A percentile compares a stretch with the other conserved stretches of the same genome.
Conservation (phyloP, 352 stramenopile species). For the Phytophthora cryptogea region DNA sequence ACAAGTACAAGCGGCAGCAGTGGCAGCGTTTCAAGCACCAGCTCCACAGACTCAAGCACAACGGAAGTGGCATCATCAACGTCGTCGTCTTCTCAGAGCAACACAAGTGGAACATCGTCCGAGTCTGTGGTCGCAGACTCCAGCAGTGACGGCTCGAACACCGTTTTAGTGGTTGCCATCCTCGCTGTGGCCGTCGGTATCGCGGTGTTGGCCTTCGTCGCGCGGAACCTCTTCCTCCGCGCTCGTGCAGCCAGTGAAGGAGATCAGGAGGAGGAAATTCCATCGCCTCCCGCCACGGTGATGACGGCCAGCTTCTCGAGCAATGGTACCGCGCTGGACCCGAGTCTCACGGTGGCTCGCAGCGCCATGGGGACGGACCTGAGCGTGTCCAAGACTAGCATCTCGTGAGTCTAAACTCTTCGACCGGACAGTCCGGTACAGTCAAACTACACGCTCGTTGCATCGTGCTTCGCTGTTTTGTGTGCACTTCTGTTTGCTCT, state of each 20-base stretch:
- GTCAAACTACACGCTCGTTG: slow-evolving; percentile 1
- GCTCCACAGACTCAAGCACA: background rate
- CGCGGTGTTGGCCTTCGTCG: slow-evolving; percentile 56
- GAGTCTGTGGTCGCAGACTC: slow-evolving; percentile 7
- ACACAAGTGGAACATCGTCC: background rate
- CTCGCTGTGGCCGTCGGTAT: slow-evolving; percentile 58
- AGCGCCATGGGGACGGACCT: slow-evolving; percentile 10
- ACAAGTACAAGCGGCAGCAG: background rate
- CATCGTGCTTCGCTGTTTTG: no score
- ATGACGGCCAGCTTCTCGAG: slow-evolving; percentile 20
- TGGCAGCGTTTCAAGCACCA: slow-evolving; percentile 5
- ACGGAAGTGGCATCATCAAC: background rate
- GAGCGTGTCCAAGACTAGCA: slow-evolving; percentile 10
- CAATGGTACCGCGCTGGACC: slow-evolving; percentile 6
- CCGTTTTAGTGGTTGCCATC: slow-evolving; percentile 66
- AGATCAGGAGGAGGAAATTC: slow-evolving; percentile 42
- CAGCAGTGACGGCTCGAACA: slow-evolving; percentile 30
- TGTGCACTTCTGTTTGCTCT: no score
- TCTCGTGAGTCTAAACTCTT: slow-evolving; percentile 1
- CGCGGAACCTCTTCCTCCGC: slow-evolving; percentile 61
- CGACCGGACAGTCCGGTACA: background rate
- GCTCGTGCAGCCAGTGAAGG: slow-evolving; percentile 47
- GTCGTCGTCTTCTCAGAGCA: background rate
- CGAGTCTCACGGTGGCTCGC: slow-evolving; percentile 2
- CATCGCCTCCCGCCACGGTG: slow-evolving; percentile 20